Evolutionary conservation across 2,329 filamentous ascomycete genomes (phyloP), one percentile per base, ranked within the genome.

Genomic region (Xylaria polymorpha): DNA sequence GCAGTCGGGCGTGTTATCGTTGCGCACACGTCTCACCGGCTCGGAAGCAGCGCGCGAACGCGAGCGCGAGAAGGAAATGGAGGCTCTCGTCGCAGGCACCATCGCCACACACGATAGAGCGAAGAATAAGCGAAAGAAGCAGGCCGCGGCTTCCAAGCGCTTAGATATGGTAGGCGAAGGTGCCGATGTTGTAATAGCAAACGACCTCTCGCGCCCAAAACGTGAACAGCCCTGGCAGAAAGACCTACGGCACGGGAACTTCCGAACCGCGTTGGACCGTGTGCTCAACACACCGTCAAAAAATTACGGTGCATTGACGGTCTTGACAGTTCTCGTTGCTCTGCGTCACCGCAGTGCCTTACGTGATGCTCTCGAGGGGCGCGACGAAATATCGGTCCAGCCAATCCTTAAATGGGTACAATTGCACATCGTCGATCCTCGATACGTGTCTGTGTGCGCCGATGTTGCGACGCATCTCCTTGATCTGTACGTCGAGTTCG

Each of bases 1-100:
- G 90, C 91, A 96, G 76, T 97, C 93, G 1, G 96, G 96, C 55
- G 88, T 97, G n/a, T 86, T 99, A 12, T 97, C 93, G 35, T 87
- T 98, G 76, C 92, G 92, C 78, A 98, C 95, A 0, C 90, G 94
- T n/a, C 87, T 97, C 14, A 94, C 92, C 0, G 94, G 94, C 5
- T 86, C 92, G 63, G 92, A 97, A 76, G 95, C 95, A 64, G 85
- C 89, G 29, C 90, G 89, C 71, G 92, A 93, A 74, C 86, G 88
- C 32, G 92, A 95, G 80, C 89, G 91, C 60, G 91, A 92, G 77
- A 93, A 92, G 83, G 93, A 93, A 80, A 97, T 97, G 93, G 85
- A 92, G 72, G 92, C 94, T 1, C 84, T 97, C 65, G 82, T 97
- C 67, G 89, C 91, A 46, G 94, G 94, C 58, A 92, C 87, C 22